A percentile compares a stretch with the other conserved stretches of the same genome.
Evolutionary conservation across 371 early-diverging fungal genomes (phyloP).

Genomic region (Syncephalis plumigaleata): DNA sequence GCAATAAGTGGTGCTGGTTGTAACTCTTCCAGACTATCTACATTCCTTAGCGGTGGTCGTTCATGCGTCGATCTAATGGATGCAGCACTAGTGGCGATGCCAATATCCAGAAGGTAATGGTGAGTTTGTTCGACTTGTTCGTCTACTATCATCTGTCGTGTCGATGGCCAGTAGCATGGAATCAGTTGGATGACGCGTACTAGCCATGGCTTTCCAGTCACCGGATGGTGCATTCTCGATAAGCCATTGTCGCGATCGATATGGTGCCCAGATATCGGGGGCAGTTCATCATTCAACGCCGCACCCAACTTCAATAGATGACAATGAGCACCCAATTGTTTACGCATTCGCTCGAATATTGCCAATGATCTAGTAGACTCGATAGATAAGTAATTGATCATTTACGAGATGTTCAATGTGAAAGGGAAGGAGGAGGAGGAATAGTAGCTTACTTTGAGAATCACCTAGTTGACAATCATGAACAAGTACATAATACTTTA

Average conservation of each 20-base stretch:
- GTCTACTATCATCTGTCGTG: too few species aligned
- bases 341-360: conserved; percentile 39
- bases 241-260: too few species aligned
- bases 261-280: too few species aligned
- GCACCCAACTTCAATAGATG: conserved; percentile 38
- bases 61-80: conserved; percentile 7
- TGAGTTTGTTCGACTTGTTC: too few species aligned
- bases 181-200: too few species aligned
- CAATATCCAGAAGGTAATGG: too few species aligned
- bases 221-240: too few species aligned
- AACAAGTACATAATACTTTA: conserved; percentile 53
- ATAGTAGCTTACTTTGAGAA: conserved; percentile 26
- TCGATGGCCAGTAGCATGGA: too few species aligned
- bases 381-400: neutral
- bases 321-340: conserved; percentile 45
- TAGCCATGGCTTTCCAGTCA: too few species aligned
- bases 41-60: conserved; percentile 12
- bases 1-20: too few species aligned
- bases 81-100: too few species aligned
- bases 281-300: conserved; percentile 1
- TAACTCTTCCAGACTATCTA: conserved; percentile 1
- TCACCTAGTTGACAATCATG: conserved; percentile 43
- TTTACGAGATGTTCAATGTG: conserved; percentile 1
- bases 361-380: conserved; percentile 25
- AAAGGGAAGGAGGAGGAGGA: neutral